A percentile compares a stretch with the other conserved stretches of the same genome.
These are phyloP conservation scores for Talaromyces amestolkiae DNA, from an alignment of 2,329 filamentous ascomycete species.

Conservation along the genomic window DNA sequence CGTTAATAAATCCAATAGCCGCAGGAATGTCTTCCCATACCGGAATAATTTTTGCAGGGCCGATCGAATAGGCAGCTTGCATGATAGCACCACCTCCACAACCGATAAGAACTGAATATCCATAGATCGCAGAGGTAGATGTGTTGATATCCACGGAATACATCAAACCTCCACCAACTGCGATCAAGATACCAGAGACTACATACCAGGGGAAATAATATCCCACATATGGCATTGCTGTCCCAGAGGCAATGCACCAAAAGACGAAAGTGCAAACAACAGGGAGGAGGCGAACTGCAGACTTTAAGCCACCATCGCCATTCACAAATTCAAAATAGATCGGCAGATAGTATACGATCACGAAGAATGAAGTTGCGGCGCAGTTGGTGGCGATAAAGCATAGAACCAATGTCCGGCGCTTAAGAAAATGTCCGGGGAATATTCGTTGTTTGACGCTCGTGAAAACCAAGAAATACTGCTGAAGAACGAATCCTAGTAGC, in stretches of 20 bases:
- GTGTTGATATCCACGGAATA: slow-evolving; percentile 15
- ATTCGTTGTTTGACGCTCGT: neutral
- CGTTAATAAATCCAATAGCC: slow-evolving; percentile 1
- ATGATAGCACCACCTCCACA: slow-evolving; percentile 23
- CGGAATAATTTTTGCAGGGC: slow-evolving; percentile 19
- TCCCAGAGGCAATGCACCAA: neutral
- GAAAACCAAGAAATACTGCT: neutral
- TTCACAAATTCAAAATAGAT: neutral
- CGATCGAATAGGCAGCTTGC: slow-evolving; percentile 24
- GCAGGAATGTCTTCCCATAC: neutral
- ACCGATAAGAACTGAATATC: slow-evolving; percentile 26
- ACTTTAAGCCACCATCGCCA: neutral
- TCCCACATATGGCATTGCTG: neutral
- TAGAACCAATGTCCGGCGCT: neutral
- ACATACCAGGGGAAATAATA: neutral
- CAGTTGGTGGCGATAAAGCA: neutral
- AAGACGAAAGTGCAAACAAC: neutral
- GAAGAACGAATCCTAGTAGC: neutral
- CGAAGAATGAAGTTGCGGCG: neutral
- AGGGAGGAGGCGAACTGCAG: neutral
- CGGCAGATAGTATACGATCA: neutral
- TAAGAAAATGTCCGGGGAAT: neutral
- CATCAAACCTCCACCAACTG: neutral
- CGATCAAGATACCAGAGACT: neutral
- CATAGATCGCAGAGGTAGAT: slow-evolving; percentile 24